Evolutionary conservation across 371 early-diverging fungal genomes (phyloP), one percentile per base, ranked within the genome.

Genomic region (Rhizopus microsporus): DNA sequence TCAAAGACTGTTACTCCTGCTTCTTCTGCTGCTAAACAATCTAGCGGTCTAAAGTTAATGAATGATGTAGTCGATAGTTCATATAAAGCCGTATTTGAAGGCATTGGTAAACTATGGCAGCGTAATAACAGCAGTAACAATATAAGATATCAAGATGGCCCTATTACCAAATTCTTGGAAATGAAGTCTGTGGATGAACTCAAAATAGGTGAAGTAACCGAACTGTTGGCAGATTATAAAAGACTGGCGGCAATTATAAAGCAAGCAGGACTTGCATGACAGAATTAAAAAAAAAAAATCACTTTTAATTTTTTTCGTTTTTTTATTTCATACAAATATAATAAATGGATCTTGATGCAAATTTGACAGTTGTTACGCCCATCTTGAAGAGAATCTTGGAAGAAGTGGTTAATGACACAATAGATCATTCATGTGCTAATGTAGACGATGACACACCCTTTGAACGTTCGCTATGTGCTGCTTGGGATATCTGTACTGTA

Each of bases 51-150:
- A 17, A 76, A 69, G 40, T 46, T 76, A 2, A 59, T 79, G 33
- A 74, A 74, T 0, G 80, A 75, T 51, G 74, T 76, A 8, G 60
- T 79, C 39, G 79, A 79, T 51, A 66, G 71, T 30, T 74, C 78
- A 0, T 74, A 72, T 39, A 55, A 56, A 7, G 46, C 15, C 17
- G 59, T 79, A 30, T 72, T 80, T 68, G 80, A 76, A 53, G 77
- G 80, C 1, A 44, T 80, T 46, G 75, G 75, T 12, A 68, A 71
- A 38, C 65, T 80, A 16, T 80, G 80, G 80, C 73, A 74, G 39
- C 56, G 75, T 39, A 73, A 59, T n/a, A 51, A 43, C 57, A 13
- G 54, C 60, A 15, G 55, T 50, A 54, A n/a, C 54, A 33, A 43
- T 23, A 23, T 23, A 54, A 45, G 50, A 40, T 47, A 50, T 49